A percentile compares a stretch with the other conserved stretches of the same genome.
Evolutionary conservation across 768 basidiomycete species (phyloP).

Genomic region (Hygrophoropsis aurantiaca): DNA sequence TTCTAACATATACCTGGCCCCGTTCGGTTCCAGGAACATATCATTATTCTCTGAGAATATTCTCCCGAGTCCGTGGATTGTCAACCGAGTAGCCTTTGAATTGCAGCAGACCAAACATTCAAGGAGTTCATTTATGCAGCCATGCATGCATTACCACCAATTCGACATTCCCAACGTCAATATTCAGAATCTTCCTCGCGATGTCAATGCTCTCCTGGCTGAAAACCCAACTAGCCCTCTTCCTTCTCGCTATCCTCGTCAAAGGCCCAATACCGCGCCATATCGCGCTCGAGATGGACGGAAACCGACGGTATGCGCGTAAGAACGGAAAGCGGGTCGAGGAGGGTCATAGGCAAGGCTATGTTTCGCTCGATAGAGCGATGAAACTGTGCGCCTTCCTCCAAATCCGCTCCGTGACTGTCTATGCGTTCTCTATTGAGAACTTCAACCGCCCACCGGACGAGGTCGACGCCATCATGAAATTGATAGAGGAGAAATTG

Average conservation of each 20-base stretch:
- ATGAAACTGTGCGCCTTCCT: slow-evolving; percentile 83
- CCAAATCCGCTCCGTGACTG: slow-evolving; percentile 80
- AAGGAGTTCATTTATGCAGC: no score
- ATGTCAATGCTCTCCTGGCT: slow-evolving; percentile 12
- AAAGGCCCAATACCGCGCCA: slow-evolving; percentile 87
- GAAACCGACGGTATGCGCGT: slow-evolving; percentile 89
- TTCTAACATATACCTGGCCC: no score
- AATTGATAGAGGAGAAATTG: slow-evolving; percentile 75
- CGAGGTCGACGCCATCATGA: slow-evolving; percentile 88
- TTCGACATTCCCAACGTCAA: no score
- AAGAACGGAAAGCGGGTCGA: slow-evolving; percentile 58
- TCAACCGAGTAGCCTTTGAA: no score
- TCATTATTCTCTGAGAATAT: no score
- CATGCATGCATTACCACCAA: no score
- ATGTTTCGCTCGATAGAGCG: slow-evolving; percentile 75
- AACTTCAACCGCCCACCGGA: slow-evolving; percentile 88
- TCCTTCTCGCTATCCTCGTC: slow-evolving; percentile 66
- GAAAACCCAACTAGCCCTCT: slow-evolving; percentile 28
- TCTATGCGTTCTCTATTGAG: slow-evolving; percentile 98
- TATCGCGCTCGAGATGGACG: slow-evolving; percentile 97
- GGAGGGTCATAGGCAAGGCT: slow-evolving; percentile 86
- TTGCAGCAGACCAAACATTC: no score
- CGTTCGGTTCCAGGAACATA: no score
- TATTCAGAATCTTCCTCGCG: no score
- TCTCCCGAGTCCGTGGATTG: no score